A percentile compares a stretch with the other conserved stretches of the same genome.
Conservation (phyloP, 2,329 filamentous ascomycete species). For the Magnaporthiopsis poae region DNA sequence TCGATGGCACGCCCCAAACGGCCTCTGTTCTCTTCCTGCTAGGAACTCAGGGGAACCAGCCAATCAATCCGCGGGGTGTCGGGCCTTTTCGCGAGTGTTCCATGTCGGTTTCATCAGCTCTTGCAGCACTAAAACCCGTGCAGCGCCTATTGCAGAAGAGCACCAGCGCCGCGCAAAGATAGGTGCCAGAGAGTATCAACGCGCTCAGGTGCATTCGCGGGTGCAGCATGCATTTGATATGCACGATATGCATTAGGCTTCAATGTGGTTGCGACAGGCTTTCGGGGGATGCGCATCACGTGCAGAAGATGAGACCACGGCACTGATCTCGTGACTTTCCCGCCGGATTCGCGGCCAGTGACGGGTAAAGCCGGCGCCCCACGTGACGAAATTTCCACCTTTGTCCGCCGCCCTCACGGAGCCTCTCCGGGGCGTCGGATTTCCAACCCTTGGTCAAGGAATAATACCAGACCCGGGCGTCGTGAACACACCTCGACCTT, state of each 20-base stretch:
- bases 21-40: neutral
- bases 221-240: neutral
- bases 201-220: no score
- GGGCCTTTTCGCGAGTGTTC: conserved; percentile 3
- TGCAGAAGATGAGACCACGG: neutral
- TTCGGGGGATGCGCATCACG: neutral
- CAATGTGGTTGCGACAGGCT: neutral
- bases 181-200: neutral
- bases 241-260: neutral
- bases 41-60: neutral
- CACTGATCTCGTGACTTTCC: neutral
- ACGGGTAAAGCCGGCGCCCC: neutral
- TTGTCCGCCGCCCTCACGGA: neutral
- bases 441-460: neutral
- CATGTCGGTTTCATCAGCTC: conserved; percentile 8
- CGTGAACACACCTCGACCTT: no score
- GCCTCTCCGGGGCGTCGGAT: neutral
- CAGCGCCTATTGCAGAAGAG: neutral
- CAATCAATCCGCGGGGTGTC: neutral
- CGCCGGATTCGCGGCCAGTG: neutral
- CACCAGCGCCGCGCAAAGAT: neutral
- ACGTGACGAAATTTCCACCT: neutral
- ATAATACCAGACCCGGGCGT: no score
- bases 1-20: no score
- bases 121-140: neutral